Percentiles rank a stretch among this genome's conserved stretches.
phyloP scores from a whole-genome alignment of 176 grass and related monocot genomes.

The Oryza rufipogon region DNA sequence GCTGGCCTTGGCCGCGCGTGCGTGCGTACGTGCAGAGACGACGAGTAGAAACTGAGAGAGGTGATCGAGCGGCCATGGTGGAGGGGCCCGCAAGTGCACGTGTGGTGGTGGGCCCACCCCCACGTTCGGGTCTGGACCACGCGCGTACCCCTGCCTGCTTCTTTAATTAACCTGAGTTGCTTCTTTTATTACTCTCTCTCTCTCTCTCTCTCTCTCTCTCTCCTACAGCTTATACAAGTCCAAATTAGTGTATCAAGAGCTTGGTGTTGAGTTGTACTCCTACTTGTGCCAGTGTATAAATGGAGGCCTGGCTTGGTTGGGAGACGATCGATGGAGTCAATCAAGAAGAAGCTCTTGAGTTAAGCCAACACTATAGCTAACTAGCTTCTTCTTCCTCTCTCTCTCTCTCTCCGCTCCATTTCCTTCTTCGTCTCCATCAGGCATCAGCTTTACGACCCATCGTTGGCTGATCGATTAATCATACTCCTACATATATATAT shows the following conservation, averaged over 20 bases:
- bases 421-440: not conserved
- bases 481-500: no score
- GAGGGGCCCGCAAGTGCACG: slow-evolving; percentile 2
- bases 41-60: no score
- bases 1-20: no score
- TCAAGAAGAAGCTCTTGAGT: not conserved
- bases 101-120: slow-evolving; percentile 37
- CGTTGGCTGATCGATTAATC: no score
- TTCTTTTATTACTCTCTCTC: not conserved
- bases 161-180: not conserved
- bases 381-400: not conserved
- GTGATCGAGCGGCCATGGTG: no score
- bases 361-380: not conserved
- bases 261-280: not conserved
- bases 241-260: no score
- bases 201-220: not conserved
- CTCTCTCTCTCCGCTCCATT: not conserved
- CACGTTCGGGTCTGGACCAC: slow-evolving; percentile 23
- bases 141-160: not conserved
- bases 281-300: slow-evolving; percentile 15
- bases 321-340: not conserved
- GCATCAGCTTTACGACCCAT: no score
- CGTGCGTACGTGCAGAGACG: no score
- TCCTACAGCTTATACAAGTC: no score
- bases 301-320: not conserved